Evolutionary conservation across 2,329 filamentous ascomycete species (phyloP).

Genomic region (Cercospora beticola): DNA sequence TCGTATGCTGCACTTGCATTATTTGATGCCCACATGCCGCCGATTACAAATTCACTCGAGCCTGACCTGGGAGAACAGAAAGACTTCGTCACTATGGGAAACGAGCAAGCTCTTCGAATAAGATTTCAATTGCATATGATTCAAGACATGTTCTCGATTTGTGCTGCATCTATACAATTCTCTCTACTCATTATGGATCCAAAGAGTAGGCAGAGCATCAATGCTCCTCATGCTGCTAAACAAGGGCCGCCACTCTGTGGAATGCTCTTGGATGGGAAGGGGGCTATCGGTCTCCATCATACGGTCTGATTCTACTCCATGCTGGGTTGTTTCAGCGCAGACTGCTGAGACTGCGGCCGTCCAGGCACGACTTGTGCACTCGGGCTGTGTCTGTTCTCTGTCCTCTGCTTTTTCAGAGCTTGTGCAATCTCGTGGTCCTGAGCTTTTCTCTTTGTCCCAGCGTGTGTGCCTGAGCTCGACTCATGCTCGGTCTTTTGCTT

Average conservation of each 20-base stretch:
- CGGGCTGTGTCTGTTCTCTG: background rate
- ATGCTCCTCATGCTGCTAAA: background rate
- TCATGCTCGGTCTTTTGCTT: too few relatives aligned
- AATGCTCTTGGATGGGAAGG: background rate
- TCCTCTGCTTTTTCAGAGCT: background rate
- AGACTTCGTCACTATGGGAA: too few relatives aligned
- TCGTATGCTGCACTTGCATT: too few relatives aligned
- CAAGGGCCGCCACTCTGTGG: background rate
- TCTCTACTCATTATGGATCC: background rate
- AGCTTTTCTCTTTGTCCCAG: background rate
- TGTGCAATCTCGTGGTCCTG: background rate
- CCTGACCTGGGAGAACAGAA: too few relatives aligned
- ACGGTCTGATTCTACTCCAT: background rate
- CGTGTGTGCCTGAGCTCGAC: too few relatives aligned
- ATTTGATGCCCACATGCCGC: too few relatives aligned
- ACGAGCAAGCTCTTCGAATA: too few relatives aligned
- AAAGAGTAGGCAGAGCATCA: background rate
- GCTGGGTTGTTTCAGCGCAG: background rate
- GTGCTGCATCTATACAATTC: background rate
- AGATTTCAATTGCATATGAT: too few relatives aligned
- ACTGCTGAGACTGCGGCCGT: background rate
- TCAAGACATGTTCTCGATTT: too few relatives aligned
- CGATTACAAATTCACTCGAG: too few relatives aligned
- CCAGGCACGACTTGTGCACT: background rate
- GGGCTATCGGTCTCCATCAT: background rate